phyloP scores from a whole-genome alignment of 495 filamentous ascomycete genomes.

The Annulohypoxylon nitens region DNA sequence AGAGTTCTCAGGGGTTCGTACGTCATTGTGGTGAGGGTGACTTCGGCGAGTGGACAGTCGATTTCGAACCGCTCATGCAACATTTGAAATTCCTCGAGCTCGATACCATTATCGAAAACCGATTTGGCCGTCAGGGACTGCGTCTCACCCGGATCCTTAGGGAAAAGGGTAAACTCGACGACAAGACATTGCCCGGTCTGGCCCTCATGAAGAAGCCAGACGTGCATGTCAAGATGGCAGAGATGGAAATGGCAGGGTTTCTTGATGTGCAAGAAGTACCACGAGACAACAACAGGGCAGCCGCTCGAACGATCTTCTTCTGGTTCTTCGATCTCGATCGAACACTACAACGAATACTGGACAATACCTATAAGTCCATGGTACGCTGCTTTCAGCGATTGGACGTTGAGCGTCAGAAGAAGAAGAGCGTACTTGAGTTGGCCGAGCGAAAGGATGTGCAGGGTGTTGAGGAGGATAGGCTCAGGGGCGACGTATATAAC shows the following conservation, averaged over 20 bases:
- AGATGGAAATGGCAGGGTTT: slow-evolving; percentile 84
- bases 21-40: slow-evolving; percentile 68
- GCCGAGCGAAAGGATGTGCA: slow-evolving; percentile 85
- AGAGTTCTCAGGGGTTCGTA: slow-evolving; percentile 77
- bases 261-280: slow-evolving; percentile 94
- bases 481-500: slow-evolving; percentile 75
- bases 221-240: slow-evolving; percentile 81
- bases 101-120: slow-evolving; percentile 79
- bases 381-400: slow-evolving; percentile 83
- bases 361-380: slow-evolving; percentile 90
- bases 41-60: slow-evolving; percentile 80
- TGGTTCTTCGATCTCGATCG: slow-evolving; percentile 89
- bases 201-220: slow-evolving; percentile 83
- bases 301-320: slow-evolving; percentile 84
- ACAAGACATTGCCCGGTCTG: slow-evolving; percentile 81
- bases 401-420: slow-evolving; percentile 74
- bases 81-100: slow-evolving; percentile 79
- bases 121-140: slow-evolving; percentile 79
- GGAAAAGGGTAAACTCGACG: slow-evolving; percentile 89
- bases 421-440: slow-evolving; percentile 77
- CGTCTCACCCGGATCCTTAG: slow-evolving; percentile 85
- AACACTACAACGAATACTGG: slow-evolving; percentile 72
- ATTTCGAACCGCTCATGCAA: slow-evolving; percentile 77
- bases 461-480: slow-evolving; percentile 80
- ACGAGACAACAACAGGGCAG: slow-evolving; percentile 79